Conservation (phyloP, 768 basidiomycete species). For the Russula lepida region DNA sequence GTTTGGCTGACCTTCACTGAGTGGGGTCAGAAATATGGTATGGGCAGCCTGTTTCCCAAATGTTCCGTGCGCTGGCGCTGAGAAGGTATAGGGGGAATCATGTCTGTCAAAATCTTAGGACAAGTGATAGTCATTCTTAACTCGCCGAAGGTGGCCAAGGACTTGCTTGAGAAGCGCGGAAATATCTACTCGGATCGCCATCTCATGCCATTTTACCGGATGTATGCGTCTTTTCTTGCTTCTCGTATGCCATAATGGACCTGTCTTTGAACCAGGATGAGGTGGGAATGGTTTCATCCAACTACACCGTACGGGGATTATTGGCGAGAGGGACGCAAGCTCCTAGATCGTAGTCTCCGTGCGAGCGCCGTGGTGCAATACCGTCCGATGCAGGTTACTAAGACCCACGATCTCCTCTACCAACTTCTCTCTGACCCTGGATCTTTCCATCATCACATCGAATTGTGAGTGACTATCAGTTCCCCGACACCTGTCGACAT, state of each 20-base stretch:
- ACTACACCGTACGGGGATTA: slow-evolving; percentile 3
- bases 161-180: slow-evolving; percentile 41
- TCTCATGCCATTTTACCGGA: slow-evolving; percentile 8
- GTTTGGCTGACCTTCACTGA: slow-evolving; percentile 7
- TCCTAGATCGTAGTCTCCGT: slow-evolving; percentile 3
- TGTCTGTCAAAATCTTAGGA: slow-evolving; percentile 40
- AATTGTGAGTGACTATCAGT: neutral
- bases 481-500: neutral
- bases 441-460: neutral
- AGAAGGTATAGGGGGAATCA: slow-evolving; percentile 26
- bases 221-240: neutral
- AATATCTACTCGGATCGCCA: slow-evolving; percentile 39
- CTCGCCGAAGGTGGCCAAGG: slow-evolving; percentile 33
- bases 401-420: slow-evolving; percentile 1
- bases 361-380: slow-evolving; percentile 1
- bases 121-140: slow-evolving; percentile 39
- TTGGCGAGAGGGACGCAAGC: slow-evolving; percentile 5
- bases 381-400: slow-evolving; percentile 10
- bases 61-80: neutral
- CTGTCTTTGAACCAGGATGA: neutral
- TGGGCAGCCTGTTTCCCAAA: neutral
- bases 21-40: slow-evolving; percentile 8
- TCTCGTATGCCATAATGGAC: neutral
- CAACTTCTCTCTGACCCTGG: neutral
- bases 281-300: slow-evolving; percentile 10